A percentile compares a stretch with the other conserved stretches of the same genome.
Conservation (phyloP, 2,329 filamentous ascomycete species). For the Xylariomycetidae sp. region DNA sequence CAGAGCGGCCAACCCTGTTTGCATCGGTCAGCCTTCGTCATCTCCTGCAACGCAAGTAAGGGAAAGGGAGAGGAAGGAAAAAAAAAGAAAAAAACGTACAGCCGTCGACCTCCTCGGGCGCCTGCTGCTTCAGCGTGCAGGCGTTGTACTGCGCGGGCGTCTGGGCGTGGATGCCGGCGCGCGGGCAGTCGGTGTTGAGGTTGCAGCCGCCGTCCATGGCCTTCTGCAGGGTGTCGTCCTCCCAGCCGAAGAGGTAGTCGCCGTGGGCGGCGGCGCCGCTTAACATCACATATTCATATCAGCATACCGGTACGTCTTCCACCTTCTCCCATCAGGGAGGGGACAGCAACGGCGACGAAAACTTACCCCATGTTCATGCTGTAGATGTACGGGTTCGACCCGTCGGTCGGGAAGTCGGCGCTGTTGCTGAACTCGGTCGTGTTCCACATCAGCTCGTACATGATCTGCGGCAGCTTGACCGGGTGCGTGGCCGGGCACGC, state of each 20-base stretch:
- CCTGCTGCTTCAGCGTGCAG: slow-evolving; percentile 40
- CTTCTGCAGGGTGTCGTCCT: slow-evolving; percentile 41
- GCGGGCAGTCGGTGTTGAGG: slow-evolving; percentile 38
- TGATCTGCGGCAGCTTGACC: slow-evolving; percentile 41
- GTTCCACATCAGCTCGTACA: slow-evolving; percentile 45
- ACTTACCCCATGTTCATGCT: slow-evolving; percentile 37
- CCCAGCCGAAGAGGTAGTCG: slow-evolving; percentile 48
- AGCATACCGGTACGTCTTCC: too few relatives aligned
- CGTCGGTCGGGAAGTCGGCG: slow-evolving; percentile 37
- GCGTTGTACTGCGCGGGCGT: slow-evolving; percentile 38
- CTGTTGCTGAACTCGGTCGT: slow-evolving; percentile 34
- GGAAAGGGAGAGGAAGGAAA: background rate
- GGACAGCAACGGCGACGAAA: too few relatives aligned
- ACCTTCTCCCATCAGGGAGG: too few relatives aligned
- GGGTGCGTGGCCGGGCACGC: slow-evolving; percentile 39
- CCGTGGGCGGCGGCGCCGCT: slow-evolving; percentile 43
- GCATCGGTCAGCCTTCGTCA: too few relatives aligned
- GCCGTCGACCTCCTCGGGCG: slow-evolving; percentile 42
- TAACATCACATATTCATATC: too few relatives aligned
- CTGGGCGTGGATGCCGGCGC: slow-evolving; percentile 39
- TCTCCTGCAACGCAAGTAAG: too few relatives aligned
- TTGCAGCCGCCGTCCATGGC: slow-evolving; percentile 42
- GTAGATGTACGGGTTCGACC: slow-evolving; percentile 36
- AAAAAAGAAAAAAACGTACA: slow-evolving; percentile 29
- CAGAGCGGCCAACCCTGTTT: slow-evolving; percentile 22